Base-by-base conservation (phyloP, 2,329 filamentous ascomycete genomes). In the Ascochyta fabae region DNA sequence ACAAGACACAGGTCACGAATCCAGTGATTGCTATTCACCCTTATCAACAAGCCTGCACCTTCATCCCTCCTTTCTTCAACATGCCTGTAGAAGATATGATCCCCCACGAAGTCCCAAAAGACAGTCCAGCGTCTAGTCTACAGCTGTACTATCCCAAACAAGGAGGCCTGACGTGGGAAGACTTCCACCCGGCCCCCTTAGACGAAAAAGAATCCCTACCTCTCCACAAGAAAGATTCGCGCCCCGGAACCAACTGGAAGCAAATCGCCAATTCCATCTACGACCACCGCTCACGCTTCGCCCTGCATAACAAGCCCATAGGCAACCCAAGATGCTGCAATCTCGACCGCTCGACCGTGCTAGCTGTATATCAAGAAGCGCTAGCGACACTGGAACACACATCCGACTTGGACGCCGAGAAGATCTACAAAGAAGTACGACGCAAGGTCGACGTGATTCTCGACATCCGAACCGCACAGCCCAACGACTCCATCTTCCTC, bases 361-460 rank as follows among this genome's bases (percentile, higher is more conserved):
- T 62, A 16, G 38, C 36, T 4, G 26, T 65, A n/a, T 62, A 61
- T 27, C n/a, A 42, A 1, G 31, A 58, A 39, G 62, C 58, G 0
- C 39, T 65, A 2, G 3, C 10, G 2, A 47, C 5, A 33, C 48
- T 55, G 10, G 40, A 40, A 23, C 38, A 47, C 6, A 23, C 12
- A 12, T 16, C 36, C 3, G 10, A 29, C 1, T 6, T 27, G 0
- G 38, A 48, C 15, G 49, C 58, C 26, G 3, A 2, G 0, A 31
- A 51, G 6, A 54, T 65, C 3, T 26, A 29, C 1, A 10, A 29
- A 3, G 65, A 68, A 27, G 54, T 45, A 1, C 40, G 34, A 0
- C 23, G 6, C 5, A 65, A 65, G 23, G 48, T 62, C 1, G 40
- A 40, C 2, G 56, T 50, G 1, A 58, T 66, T 5, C 38, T 68